Evolutionary conservation across 768 basidiomycete species (phyloP), one percentile per base, ranked within the genome.

Genomic region (Collybiopsis confluens): DNA sequence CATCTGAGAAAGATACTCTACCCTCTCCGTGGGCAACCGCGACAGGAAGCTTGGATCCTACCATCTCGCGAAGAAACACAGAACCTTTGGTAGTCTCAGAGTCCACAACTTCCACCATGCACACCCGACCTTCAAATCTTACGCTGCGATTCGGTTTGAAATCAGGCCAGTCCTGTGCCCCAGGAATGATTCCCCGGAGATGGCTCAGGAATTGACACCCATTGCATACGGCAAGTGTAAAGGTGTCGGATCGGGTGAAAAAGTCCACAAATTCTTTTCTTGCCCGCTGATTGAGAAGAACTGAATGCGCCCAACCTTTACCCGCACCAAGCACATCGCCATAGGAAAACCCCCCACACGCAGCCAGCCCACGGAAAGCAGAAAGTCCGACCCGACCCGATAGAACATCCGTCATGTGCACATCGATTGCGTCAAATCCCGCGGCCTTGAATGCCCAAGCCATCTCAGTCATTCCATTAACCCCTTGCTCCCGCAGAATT

Each of bases 381-480:
- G 64, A 55, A 35, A 99, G 77, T 40, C 74, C 78, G 42, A 85
- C 71, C 21, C 62, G 62, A 37, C 92, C 91, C 35, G 78, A 75
- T 58, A 99, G 82, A 68, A 99, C 85, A 68, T 99, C 97, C 11
- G 92, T 90, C 96, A 98, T 98, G 71, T 99, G 97, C 4, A 98
- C 92, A 64, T 99, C 97, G 50, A 98, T 77, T 8, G 96, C 88
- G 60, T 92, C 88, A 66, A 99, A 99, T 9, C 97, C 97, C 8
- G 94, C 94, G 2, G 82, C 88, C 6, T 86, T 79, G 74, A 99
- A 98, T 24, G 95, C 83, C 93, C 94, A 99, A 1, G 90, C 97
- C 97, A 99, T 98, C 73, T 99, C 97, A 27, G 91, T 76, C 46
- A 98, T 95, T 2, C 97, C 97, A 66, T 99, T 99, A 55, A 98